Base-by-base conservation (phyloP, 2,329 filamentous ascomycete genomes). In the Diaporthe humulicola region DNA sequence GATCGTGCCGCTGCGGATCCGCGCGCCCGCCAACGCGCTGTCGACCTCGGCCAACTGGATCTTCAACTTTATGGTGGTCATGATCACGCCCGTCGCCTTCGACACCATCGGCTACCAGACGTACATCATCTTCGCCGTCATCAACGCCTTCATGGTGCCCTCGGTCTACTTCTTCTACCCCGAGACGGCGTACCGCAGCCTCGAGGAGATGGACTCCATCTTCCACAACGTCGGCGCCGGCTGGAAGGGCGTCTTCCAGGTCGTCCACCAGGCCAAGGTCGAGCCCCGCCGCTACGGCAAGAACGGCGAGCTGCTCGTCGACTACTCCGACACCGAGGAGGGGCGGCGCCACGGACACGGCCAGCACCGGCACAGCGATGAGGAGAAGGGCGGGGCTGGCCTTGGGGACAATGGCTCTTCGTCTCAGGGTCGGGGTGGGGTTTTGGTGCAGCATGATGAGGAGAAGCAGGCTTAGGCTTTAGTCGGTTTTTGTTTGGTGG, bases 191-290 rank as follows among this genome's bases (percentile, higher is more conserved):
- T 90, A 90, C 79, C 87, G 91, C 54, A 90, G 88, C 2, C 87
- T 93, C 28, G 91, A 93, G 81, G 91, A 93, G 80, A 93, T 93
- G 88, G 91, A 93, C 78, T 84, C 82, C 77, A 92, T 93, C 79
- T 92, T 92, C 83, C 87, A 88, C 77, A 90, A 91, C 79, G 88
- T 88, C 1, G 2, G 25, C 1, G 83, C 84, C 30, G 88, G 89
- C 4, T 76, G 76, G 76, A 77, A 76, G 74, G 85, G 82, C 40
- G 83, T 82, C 76, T 82, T 88, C 70, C 80, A 82, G 22, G 84
- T 88, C 17, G 87, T 88, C 17, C 75, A 79, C 33, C 80, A 84
- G 22, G 87, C 87, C 2, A 79, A 79, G 45, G 80, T 87, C 9
- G 89, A 90, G 81, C 90, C 90, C 0, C 84, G 84, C 7, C 86